Conservation (phyloP, 805 yeast species). For the Cyberlindnera euphorbiae region DNA sequence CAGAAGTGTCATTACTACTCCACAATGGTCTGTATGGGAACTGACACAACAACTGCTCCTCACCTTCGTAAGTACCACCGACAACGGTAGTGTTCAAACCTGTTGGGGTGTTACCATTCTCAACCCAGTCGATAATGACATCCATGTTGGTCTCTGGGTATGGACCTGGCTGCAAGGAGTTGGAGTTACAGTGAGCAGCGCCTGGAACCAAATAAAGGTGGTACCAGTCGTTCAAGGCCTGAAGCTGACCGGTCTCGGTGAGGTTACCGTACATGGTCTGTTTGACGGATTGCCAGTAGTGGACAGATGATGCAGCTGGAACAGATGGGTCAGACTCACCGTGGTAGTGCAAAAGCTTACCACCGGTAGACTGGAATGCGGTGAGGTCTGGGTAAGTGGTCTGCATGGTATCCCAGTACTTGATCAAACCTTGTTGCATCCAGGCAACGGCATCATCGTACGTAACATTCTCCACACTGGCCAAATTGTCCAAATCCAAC, state of each 20-base stretch:
- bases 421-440: conserved; percentile 1
- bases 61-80: conserved; percentile 1
- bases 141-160: conserved; percentile 3
- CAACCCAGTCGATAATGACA: conserved; percentile 4
- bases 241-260: neutral
- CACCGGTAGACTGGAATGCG: neutral
- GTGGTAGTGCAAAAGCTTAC: conserved; percentile 3
- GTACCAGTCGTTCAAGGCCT: conserved; percentile 1
- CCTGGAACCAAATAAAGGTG: conserved; percentile 4
- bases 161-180: conserved; percentile 3
- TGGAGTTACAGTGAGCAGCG: conserved; percentile 3
- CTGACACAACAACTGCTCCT: conserved; percentile 2
- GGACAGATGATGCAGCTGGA: conserved; percentile 4
- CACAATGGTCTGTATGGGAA: conserved; percentile 4
- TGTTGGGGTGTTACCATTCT: conserved; percentile 1
- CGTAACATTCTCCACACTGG: neutral
- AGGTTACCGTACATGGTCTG: conserved; percentile 1
- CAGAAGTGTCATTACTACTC: neutral
- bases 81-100: conserved; percentile 2
- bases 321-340: conserved; percentile 4
- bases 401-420: conserved; percentile 2
- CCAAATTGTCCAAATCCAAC: conserved; percentile 1
- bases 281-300: conserved; percentile 4
- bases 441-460: conserved; percentile 1
- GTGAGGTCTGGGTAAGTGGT: conserved; percentile 2